phyloP scores from a whole-genome alignment of 2,329 filamentous ascomycete genomes.

The Colletotrichum navitas region DNA sequence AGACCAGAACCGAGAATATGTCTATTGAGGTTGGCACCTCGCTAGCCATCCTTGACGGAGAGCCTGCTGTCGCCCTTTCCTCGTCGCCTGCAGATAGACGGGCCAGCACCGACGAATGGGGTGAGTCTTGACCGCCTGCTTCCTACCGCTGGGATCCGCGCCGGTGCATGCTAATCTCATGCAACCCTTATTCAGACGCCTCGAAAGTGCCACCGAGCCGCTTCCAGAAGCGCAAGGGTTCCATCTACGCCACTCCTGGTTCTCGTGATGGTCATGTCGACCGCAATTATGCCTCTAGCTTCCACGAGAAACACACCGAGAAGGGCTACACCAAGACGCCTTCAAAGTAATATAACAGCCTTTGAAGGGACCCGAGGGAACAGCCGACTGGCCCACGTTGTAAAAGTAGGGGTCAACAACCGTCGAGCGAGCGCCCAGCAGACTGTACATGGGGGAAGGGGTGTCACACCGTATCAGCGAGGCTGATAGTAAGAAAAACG shows the following conservation, averaged over 20 bases:
- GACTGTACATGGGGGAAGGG: neutral
- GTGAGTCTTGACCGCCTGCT: conserved; percentile 49
- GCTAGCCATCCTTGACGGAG: conserved; percentile 12
- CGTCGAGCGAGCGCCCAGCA: conserved; percentile 1
- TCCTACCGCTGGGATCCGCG: neutral
- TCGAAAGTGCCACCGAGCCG: conserved; percentile 75
- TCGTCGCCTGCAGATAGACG: conserved; percentile 50
- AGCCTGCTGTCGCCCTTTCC: conserved; percentile 22
- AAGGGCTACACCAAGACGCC: conserved; percentile 58
- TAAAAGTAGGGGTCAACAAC: neutral
- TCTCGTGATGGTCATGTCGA: conserved; percentile 75
- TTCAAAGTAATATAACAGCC: conserved; percentile 9
- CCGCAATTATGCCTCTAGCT: conserved; percentile 69
- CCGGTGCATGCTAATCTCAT: conserved; percentile 25
- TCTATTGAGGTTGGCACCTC: conserved; percentile 18
- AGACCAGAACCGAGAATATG: conserved; percentile 26
- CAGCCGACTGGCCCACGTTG: neutral
- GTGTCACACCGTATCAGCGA: neutral
- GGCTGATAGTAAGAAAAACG: neutral
- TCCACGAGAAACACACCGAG: conserved; percentile 71
- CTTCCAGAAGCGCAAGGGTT: conserved; percentile 78
- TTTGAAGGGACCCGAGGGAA: neutral
- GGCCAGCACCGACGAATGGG: conserved; percentile 63
- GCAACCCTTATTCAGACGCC: conserved; percentile 61
- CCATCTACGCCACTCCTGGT: conserved; percentile 74